Percentiles rank a stretch among this genome's conserved stretches.
phyloP scores from a whole-genome alignment of 1,284 basidiomycete species.

The Coniferiporia sulphurascens region DNA sequence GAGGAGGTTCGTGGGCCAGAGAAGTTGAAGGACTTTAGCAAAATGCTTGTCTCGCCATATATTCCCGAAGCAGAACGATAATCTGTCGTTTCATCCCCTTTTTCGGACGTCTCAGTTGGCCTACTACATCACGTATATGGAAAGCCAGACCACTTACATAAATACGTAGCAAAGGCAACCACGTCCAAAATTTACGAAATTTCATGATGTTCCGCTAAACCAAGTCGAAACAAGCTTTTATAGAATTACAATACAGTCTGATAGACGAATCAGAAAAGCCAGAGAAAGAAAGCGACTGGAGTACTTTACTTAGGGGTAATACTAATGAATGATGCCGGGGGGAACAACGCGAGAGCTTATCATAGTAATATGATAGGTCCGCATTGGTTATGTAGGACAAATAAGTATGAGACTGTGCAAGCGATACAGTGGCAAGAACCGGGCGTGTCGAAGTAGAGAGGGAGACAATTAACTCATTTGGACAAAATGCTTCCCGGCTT shows the following conservation, averaged over 20 bases:
- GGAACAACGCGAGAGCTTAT: not conserved
- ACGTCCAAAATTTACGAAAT: too few species aligned
- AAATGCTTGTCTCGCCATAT: constrained; percentile 75
- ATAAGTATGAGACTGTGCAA: not conserved
- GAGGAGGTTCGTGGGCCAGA: constrained; percentile 96
- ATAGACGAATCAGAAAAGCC: not conserved
- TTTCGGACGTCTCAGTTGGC: not conserved
- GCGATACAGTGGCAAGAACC: not conserved
- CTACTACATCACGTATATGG: too few species aligned
- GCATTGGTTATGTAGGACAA: not conserved
- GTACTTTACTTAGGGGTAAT: not conserved
- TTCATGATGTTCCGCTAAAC: not conserved
- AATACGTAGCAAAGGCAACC: too few species aligned
- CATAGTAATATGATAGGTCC: not conserved
- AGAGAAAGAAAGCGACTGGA: not conserved
- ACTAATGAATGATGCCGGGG: not conserved
- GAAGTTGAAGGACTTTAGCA: constrained; percentile 87
- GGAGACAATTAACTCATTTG: not conserved
- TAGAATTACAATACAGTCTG: not conserved
- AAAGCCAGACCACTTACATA: too few species aligned
- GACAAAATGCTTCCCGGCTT: not conserved
- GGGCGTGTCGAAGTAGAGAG: not conserved
- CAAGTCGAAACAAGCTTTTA: not conserved
- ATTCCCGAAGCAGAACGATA: constrained; percentile 24
- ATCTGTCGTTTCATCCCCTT: not conserved